Evolutionary conservation across 1,284 basidiomycete genomes (phyloP).

Genomic region (Cutaneotrichosporon daszewskae): DNA sequence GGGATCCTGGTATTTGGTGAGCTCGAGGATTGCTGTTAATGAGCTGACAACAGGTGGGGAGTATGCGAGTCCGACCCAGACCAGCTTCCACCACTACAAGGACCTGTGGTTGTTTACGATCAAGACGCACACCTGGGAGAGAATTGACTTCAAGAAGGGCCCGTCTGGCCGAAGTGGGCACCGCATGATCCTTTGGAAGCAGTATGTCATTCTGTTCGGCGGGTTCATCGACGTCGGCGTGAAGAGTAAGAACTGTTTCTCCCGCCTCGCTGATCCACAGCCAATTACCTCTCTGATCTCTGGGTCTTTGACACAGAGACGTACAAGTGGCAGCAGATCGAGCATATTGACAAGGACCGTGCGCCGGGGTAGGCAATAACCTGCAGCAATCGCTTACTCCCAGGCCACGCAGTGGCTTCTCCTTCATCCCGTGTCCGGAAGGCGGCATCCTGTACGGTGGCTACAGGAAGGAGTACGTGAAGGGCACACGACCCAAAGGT

Average conservation of each 20-base stretch:
- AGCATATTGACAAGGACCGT: conserved; percentile 62
- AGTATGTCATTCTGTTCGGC: conserved; percentile 77
- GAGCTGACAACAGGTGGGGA: conserved; percentile 59
- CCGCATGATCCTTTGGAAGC: conserved; percentile 86
- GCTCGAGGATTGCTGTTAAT: conserved; percentile 18
- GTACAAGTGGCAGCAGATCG: conserved; percentile 80
- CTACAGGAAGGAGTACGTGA: conserved; percentile 85
- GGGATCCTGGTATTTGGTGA: conserved; percentile 77
- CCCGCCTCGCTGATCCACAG: conserved; percentile 45
- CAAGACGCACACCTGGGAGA: conserved; percentile 69
- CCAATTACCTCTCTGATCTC: conserved; percentile 76
- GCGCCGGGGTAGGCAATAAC: conserved; percentile 51
- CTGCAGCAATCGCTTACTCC: neutral
- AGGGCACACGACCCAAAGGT: conserved; percentile 79
- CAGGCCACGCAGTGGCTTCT: conserved; percentile 79
- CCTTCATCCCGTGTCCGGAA: conserved; percentile 71
- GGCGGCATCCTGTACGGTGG: conserved; percentile 85
- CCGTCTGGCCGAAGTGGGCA: conserved; percentile 81
- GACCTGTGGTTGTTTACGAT: conserved; percentile 54
- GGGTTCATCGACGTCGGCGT: conserved; percentile 80
- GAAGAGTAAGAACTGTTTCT: conserved; percentile 52
- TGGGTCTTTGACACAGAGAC: conserved; percentile 85
- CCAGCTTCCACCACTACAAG: conserved; percentile 83
- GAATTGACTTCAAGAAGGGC: conserved; percentile 77
- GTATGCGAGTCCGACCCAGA: conserved; percentile 79